Evolutionary conservation across 2,329 filamentous ascomycete genomes (phyloP).

Genomic region (Corinectria fuckeliana): DNA sequence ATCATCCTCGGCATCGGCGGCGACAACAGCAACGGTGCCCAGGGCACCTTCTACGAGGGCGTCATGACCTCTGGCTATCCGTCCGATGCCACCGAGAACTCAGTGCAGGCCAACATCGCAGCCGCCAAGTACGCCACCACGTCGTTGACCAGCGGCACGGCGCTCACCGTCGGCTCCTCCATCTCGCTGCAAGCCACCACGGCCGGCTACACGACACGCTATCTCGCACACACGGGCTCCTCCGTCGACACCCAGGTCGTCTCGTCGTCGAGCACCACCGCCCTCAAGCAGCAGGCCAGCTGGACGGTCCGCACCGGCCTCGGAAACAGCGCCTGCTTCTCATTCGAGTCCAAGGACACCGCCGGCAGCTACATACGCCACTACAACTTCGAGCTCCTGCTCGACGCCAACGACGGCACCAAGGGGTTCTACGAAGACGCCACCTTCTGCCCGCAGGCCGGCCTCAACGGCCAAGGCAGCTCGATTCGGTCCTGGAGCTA

Average conservation of each 20-base stretch:
- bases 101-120: constrained; percentile 66
- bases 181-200: constrained; percentile 64
- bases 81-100: constrained; percentile 62
- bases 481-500: constrained; percentile 65
- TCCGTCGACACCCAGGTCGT: constrained; percentile 63
- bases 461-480: constrained; percentile 57
- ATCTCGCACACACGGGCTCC: constrained; percentile 59
- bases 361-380: constrained; percentile 66
- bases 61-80: constrained; percentile 69
- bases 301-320: constrained; percentile 63
- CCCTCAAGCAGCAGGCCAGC: constrained; percentile 58
- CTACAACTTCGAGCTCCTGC: constrained; percentile 55
- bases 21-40: constrained; percentile 65
- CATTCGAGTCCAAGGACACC: constrained; percentile 65
- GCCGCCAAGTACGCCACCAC: constrained; percentile 61
- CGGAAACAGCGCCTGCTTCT: constrained; percentile 62
- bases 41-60: constrained; percentile 71
- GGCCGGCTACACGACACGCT: constrained; percentile 58
- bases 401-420: constrained; percentile 59
- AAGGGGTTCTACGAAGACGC: constrained; percentile 67
- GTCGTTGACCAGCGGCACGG: constrained; percentile 54
- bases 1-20: constrained; percentile 76
- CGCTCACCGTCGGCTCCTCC: constrained; percentile 54
- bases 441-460: constrained; percentile 64
- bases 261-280: constrained; percentile 54